Conservation (phyloP, 2,329 filamentous ascomycete genomes). For the Trichoderma sp. region DNA sequence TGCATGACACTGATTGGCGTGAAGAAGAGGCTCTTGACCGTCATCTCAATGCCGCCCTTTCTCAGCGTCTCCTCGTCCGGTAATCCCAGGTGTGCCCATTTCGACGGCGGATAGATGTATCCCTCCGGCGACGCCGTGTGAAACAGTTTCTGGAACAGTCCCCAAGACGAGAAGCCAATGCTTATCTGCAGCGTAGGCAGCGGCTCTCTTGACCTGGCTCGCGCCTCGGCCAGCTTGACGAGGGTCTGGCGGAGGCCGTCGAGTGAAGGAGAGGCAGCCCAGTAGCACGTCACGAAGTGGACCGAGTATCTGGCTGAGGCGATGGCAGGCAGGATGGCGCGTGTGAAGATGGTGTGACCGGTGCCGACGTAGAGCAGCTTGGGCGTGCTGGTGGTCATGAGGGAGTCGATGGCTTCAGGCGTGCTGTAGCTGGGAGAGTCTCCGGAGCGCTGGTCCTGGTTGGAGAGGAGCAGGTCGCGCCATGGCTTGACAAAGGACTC, state of each 20-base stretch:
- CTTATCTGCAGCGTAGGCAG: conserved; percentile 57
- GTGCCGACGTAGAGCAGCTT: conserved; percentile 58
- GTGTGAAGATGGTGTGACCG: conserved; percentile 58
- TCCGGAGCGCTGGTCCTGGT: conserved; percentile 40
- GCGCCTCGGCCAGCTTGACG: conserved; percentile 56
- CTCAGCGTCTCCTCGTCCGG: conserved; percentile 56
- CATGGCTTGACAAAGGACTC: conserved; percentile 45
- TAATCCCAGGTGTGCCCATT: conserved; percentile 68
- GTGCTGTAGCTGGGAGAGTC: conserved; percentile 56
- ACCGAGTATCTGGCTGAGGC: conserved; percentile 63
- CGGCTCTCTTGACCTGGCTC: conserved; percentile 33
- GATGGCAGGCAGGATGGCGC: conserved; percentile 63
- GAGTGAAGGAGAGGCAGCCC: conserved; percentile 67
- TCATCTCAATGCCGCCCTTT: conserved; percentile 64
- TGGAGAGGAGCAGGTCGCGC: conserved; percentile 40
- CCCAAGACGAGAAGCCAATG: conserved; percentile 76
- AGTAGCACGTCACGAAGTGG: conserved; percentile 81
- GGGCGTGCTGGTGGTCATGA: conserved; percentile 53
- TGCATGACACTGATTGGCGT: conserved; percentile 85
- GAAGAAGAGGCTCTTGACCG: conserved; percentile 77
- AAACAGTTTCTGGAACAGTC: conserved; percentile 72
- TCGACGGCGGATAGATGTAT: conserved; percentile 59
- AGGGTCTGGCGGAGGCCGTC: conserved; percentile 61
- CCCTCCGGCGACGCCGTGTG: conserved; percentile 67
- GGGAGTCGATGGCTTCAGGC: conserved; percentile 46